Conservation (phyloP, 495 filamentous ascomycete species). For the Glutinoglossum americanum region DNA sequence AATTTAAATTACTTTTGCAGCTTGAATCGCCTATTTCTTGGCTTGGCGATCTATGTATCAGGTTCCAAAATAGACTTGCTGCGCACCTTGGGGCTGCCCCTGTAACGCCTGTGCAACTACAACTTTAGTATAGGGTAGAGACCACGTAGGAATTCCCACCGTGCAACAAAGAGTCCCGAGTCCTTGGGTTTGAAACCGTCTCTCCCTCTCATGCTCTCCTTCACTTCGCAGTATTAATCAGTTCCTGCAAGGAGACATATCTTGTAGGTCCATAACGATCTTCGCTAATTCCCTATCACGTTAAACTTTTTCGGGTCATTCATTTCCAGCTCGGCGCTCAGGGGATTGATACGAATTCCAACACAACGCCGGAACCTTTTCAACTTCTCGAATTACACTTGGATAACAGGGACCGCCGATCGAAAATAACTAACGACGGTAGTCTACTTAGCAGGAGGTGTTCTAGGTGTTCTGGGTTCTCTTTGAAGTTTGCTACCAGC, state of each 20-base stretch:
- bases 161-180: too few species aligned
- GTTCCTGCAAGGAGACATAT: background rate
- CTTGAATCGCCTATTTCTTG: background rate
- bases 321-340: background rate
- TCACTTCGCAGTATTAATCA: background rate
- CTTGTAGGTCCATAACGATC: background rate
- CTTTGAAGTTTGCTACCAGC: background rate
- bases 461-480: too few species aligned
- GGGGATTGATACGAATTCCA: background rate
- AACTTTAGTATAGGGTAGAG: too few species aligned
- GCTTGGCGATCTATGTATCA: background rate
- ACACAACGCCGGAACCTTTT: too few species aligned
- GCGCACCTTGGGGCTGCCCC: background rate
- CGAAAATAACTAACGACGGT: too few species aligned
- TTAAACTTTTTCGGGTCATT: background rate
- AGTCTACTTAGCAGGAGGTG: too few species aligned
- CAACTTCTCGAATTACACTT: background rate
- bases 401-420: background rate
- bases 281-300: background rate
- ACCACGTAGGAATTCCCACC: too few species aligned
- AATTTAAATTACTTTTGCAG: background rate
- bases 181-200: background rate
- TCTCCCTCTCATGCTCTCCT: background rate
- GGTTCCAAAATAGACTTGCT: background rate
- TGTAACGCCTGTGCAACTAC: too few species aligned